Evolutionary conservation across 768 basidiomycete species (phyloP).

Genomic region (Termitomyces titanicus): DNA sequence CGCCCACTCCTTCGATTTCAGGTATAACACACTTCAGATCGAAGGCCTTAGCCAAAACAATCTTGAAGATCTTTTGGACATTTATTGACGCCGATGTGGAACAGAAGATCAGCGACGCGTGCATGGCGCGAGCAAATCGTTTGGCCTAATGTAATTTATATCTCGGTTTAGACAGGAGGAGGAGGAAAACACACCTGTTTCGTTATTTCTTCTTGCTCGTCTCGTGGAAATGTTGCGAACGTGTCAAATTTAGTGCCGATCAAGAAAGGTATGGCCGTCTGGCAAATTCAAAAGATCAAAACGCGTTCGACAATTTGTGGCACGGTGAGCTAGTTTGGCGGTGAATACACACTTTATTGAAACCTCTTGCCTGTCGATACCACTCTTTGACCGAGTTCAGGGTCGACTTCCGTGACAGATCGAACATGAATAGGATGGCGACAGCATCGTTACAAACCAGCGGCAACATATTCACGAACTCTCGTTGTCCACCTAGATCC

Average conservation of each 20-base stretch:
- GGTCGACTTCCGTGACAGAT: conserved; percentile 95
- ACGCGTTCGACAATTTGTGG: not conserved
- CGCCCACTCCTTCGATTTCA: conserved; percentile 95
- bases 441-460: conserved; percentile 99
- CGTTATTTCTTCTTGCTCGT: conserved; percentile 99
- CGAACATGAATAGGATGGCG: conserved; percentile 99
- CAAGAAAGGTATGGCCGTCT: conserved; percentile 98
- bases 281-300: conserved; percentile 3
- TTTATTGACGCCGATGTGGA: conserved; percentile 99
- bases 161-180: not conserved
- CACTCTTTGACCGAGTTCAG: conserved; percentile 99
- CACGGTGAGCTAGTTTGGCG: not conserved
- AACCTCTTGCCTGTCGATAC: conserved; percentile 98
- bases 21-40: conserved; percentile 99
- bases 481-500: conserved; percentile 96
- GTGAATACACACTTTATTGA: conserved; percentile 82
- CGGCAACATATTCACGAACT: conserved; percentile 99
- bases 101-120: conserved; percentile 99
- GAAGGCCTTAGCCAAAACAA: conserved; percentile 94
- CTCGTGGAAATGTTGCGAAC: conserved; percentile 91
- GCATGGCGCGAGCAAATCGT: conserved; percentile 98
- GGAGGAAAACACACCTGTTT: conserved; percentile 65
- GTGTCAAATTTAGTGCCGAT: conserved; percentile 99
- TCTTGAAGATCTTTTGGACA: conserved; percentile 99
- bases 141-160: conserved; percentile 62